These are phyloP conservation scores for Brassica balearica DNA, from an alignment of 441 rosid genomes.

Conservation along the genomic window DNA sequence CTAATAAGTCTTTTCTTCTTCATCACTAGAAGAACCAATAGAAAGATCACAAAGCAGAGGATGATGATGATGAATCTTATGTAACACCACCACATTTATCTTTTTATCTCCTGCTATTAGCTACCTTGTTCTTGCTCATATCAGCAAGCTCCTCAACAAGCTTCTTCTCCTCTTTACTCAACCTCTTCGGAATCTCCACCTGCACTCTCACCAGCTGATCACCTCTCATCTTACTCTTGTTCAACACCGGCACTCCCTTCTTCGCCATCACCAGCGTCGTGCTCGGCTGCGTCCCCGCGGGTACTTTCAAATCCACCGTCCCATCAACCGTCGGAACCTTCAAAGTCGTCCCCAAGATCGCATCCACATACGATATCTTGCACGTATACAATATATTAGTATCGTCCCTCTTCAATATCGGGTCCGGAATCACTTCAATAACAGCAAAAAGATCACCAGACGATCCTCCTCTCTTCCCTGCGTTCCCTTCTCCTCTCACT, in stretches of 20 bases:
- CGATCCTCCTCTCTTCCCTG: constrained; percentile 92
- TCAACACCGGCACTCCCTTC: constrained; percentile 89
- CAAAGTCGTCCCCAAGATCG: constrained; percentile 83
- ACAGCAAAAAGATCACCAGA: constrained; percentile 90
- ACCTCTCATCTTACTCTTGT: constrained; percentile 88
- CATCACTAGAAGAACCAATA: constrained; percentile 14
- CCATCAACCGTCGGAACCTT: constrained; percentile 77
- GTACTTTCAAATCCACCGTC: constrained; percentile 62
- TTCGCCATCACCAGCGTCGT: constrained; percentile 93
- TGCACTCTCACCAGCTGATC: constrained; percentile 97
- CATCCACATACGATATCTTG: constrained; percentile 89
- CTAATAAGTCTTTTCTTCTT: constrained; percentile 32
- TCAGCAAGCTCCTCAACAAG: constrained; percentile 92
- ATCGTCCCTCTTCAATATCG: constrained; percentile 84
- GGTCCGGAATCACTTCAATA: constrained; percentile 86
- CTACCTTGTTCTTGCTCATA: constrained; percentile 85
- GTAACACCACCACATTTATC: not conserved
- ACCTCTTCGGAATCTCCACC: constrained; percentile 91
- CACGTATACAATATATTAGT: constrained; percentile 83
- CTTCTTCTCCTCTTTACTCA: constrained; percentile 85
- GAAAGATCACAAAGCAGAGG: constrained; percentile 16
- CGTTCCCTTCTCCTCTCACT: constrained; percentile 58
- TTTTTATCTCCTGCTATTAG: constrained; percentile 66
- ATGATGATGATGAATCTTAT: not conserved
- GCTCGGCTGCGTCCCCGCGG: constrained; percentile 92